phyloP scores from a whole-genome alignment of 2,329 filamentous ascomycete species.

The Verticillium zaregamsianum region DNA sequence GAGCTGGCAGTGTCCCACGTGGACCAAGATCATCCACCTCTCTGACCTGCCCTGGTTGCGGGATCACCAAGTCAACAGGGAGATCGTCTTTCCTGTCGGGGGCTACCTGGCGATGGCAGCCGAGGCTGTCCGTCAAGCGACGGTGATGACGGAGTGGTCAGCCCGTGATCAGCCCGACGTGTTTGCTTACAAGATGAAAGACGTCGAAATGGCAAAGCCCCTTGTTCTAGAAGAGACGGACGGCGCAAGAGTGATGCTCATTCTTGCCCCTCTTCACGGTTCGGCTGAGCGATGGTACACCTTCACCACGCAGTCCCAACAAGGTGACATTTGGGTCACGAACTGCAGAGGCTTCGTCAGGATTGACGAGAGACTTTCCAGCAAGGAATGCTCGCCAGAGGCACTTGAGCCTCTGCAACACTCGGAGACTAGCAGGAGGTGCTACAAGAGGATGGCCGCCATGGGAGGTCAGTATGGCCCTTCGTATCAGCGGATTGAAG shows the following conservation, averaged over 20 bases:
- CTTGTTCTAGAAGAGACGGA: conserved; percentile 3
- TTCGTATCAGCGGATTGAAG: not conserved
- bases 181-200: not conserved
- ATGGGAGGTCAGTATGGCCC: not conserved
- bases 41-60: conserved; percentile 30
- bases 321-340: not conserved
- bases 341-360: conserved; percentile 4
- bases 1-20: conserved; percentile 3
- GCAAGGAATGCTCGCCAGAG: not conserved
- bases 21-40: not conserved
- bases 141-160: not conserved
- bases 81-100: conserved; percentile 28
- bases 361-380: not conserved
- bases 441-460: not conserved
- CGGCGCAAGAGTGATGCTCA: not conserved
- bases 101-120: conserved; percentile 7
- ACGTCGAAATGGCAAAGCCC: not conserved
- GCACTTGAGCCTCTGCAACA: not conserved
- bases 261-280: not conserved
- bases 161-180: not conserved
- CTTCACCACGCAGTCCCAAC: not conserved
- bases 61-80: conserved; percentile 36
- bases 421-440: not conserved
- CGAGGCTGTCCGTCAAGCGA: conserved; percentile 4
- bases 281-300: conserved; percentile 1